These are phyloP conservation scores for Gossypium longicalyx DNA, from an alignment of 345 rosid species.

Conservation along the genomic window DNA sequence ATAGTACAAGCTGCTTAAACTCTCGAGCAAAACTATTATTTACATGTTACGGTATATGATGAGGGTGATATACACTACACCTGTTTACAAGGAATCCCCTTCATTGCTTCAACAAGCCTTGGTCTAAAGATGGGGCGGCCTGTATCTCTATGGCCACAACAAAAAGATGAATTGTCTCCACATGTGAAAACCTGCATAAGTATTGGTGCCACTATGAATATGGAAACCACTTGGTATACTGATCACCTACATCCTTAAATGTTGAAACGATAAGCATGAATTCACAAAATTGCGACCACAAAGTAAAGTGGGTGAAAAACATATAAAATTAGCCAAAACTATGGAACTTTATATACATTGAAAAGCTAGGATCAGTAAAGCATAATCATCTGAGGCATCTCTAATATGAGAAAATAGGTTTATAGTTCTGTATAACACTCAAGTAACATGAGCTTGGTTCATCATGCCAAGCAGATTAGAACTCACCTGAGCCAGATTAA, in stretches of 20 bases:
- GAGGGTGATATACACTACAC: conserved; percentile 27
- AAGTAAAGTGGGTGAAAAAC: background rate
- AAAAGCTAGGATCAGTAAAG: background rate
- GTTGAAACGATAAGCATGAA: background rate
- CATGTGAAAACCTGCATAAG: conserved; percentile 79
- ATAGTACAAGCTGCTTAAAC: background rate
- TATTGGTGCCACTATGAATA: background rate
- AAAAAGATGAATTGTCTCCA: conserved; percentile 89
- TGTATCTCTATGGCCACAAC: conserved; percentile 78
- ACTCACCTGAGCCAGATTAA: background rate
- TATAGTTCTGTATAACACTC: background rate
- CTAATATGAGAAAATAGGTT: background rate
- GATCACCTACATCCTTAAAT: background rate
- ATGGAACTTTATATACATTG: background rate
- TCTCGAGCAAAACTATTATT: background rate
- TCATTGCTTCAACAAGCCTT: conserved; percentile 76
- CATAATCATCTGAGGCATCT: background rate
- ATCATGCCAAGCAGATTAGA: background rate
- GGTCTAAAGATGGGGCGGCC: conserved; percentile 80
- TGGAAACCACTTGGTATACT: background rate
- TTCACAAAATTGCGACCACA: background rate
- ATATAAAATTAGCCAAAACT: background rate
- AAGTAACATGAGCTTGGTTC: background rate
- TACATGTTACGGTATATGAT: background rate
- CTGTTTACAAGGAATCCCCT: conserved; percentile 83